Base-by-base conservation (phyloP, 2,329 filamentous ascomycete species). In the Aspergillus brunneoviolaceus region DNA sequence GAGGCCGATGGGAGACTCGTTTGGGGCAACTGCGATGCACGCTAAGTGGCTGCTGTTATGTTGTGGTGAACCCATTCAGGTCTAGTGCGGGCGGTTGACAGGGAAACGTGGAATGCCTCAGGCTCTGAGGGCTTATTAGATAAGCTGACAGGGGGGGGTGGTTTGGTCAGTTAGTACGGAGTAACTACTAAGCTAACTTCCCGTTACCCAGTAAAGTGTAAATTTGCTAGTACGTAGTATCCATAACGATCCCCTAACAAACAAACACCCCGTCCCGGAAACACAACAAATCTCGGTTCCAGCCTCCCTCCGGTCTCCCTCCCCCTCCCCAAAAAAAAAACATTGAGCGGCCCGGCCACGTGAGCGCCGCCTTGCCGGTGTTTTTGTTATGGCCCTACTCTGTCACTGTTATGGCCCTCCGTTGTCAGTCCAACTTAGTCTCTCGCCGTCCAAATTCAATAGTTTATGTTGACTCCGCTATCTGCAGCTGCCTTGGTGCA, bases 11-110 rank as follows among this genome's bases (percentile, higher is more conserved):
- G 39, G 39, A 69, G 61, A 64, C 64, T 55, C 64, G 67, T 66
- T 73, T 74, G 65, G 67, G 68, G 68, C 69, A 71, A 67, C 65
- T 70, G 68, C 67, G 70, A 72, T 72, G 70, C 70, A 70, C 69
- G 65, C 64, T 70, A 63, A 70, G 57, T 65, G 64, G 66, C 65
- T 65, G 61, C 70, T 77, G 74, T 76, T 76, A 72, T 78, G 76
- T 76, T 77, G 67, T 77, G 71, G 63, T 71, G 54, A 42, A 1
- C 65, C 70, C 42, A 27, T 65, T 70, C 51, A 45, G 69, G 75
- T 57, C 66, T 77, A 77, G 75, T 59, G 68, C 45, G 1, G 1
- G 2, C 0, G 16, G 77, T 79, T 77, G 76, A 69, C 76, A 67
- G 65, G 76, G 72, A 76, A 78, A 79, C 76, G 27, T 9, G 1